phyloP scores from a whole-genome alignment of 495 filamentous ascomycete species.

The Trichoderma erinaceum region DNA sequence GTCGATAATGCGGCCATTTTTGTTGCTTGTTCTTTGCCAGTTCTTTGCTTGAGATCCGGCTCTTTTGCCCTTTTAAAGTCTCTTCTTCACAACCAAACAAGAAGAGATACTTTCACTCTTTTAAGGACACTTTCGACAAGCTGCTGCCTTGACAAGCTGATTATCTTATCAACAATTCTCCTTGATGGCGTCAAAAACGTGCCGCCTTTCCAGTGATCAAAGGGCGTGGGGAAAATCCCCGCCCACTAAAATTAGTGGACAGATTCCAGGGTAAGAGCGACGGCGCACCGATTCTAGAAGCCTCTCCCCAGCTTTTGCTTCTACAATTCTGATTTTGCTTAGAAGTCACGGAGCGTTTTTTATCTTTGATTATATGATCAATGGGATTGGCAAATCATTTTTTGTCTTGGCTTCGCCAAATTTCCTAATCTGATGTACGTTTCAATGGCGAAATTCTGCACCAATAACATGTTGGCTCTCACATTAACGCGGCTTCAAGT shows the following conservation, averaged over 20 bases:
- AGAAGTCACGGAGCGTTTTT: too few relatives aligned
- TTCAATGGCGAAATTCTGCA: too few relatives aligned
- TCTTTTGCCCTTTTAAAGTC: not conserved
- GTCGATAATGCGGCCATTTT: conserved; percentile 47
- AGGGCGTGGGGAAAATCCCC: not conserved
- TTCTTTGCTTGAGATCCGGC: not conserved
- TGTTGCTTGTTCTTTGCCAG: not conserved
- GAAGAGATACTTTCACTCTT: not conserved
- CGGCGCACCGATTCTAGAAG: not conserved
- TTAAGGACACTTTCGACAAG: not conserved
- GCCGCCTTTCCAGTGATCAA: not conserved
- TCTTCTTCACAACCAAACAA: not conserved
- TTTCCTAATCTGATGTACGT: too few relatives aligned
- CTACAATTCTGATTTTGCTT: too few relatives aligned
- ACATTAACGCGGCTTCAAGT: too few relatives aligned
- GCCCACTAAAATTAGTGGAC: not conserved
- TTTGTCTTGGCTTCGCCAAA: too few relatives aligned
- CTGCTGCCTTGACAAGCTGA: not conserved
- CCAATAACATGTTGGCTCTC: too few relatives aligned
- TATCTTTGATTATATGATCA: too few relatives aligned
- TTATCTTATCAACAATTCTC: not conserved
- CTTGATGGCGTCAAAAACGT: not conserved
- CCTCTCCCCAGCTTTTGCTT: not conserved
- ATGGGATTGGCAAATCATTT: too few relatives aligned
- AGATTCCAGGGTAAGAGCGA: not conserved